Conservation (phyloP, 345 rosid species). For the Geranium rotundifolium region DNA sequence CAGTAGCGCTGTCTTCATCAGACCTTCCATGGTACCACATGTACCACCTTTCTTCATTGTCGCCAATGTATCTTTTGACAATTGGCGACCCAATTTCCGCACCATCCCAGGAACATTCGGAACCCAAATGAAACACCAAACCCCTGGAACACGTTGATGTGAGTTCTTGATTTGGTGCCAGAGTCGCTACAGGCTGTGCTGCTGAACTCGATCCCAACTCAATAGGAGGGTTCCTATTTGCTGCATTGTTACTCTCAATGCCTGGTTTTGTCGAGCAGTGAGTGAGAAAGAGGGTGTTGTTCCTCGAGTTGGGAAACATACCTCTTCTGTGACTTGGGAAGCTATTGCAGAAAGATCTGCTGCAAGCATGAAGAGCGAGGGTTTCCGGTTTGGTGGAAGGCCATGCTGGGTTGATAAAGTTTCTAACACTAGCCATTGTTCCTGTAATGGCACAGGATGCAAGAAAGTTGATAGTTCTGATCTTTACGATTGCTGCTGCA, state of each 20-base stretch:
- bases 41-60: slow-evolving; percentile 42
- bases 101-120: slow-evolving; percentile 28
- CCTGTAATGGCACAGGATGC: slow-evolving; percentile 5
- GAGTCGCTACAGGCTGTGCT: slow-evolving; percentile 6
- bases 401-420: slow-evolving; percentile 10
- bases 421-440: slow-evolving; percentile 12
- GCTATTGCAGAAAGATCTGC: no score
- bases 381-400: slow-evolving; percentile 10
- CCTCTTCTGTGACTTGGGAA: no score
- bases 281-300: slow-evolving; percentile 7
- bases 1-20: slow-evolving; percentile 7
- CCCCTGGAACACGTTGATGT: slow-evolving; percentile 24
- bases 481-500: background rate
- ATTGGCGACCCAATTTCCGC: slow-evolving; percentile 37
- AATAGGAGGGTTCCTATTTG: slow-evolving; percentile 9
- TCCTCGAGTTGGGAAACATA: background rate
- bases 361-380: slow-evolving; percentile 1
- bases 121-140: slow-evolving; percentile 34
- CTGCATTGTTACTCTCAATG: slow-evolving; percentile 18
- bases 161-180: slow-evolving; percentile 11
- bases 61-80: slow-evolving; percentile 37
- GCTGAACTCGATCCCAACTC: slow-evolving; percentile 8
- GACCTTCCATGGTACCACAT: slow-evolving; percentile 45
- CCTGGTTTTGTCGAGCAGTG: slow-evolving; percentile 27
- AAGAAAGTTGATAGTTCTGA: slow-evolving; percentile 5